Base-by-base conservation (phyloP, 2,329 filamentous ascomycete genomes). In the Bipolaris victoriae region DNA sequence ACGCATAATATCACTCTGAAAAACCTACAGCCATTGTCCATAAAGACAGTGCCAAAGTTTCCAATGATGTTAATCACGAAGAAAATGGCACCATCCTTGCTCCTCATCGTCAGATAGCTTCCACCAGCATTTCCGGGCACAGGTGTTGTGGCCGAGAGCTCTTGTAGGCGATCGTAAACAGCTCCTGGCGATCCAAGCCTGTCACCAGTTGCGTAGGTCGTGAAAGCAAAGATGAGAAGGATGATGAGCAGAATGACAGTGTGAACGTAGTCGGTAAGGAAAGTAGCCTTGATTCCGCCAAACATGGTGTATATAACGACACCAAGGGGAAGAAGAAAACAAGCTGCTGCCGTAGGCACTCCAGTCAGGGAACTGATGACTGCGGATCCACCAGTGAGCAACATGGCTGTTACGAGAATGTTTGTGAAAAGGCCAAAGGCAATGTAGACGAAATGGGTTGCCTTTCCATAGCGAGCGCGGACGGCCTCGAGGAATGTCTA, bases 41-140 rank as follows among this genome's bases (percentile, higher is more conserved):
- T 82, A 79, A 96, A 96, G 2, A 95, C 90, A 0, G 90, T 92
- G 2, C 81, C 89, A 55, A 93, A 95, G 77, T 92, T 93, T 33
- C 91, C 91, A 44, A 93, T 88, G 37, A 91, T 88, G 77, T 96
- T 96, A 78, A 96, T 96, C 24, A 96, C 87, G 74, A 96, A 96
- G 81, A 96, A 96, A 49, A 95, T 91, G 35, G 86, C 90, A 2
- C 92, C 92, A 64, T 94, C 88, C 54, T 84, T 85, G 3, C 89
- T 92, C 56, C 84, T 82, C 91, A 97, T 95, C 0, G 92, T 96
- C n/a, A 97, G 79, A 66, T 96, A 97, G 71, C 88, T 92, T 24
- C 92, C 92, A 5, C 69, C 73, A 0, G 87, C 83, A 72, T 96
- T 96, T 3, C 92, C 92, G 0, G 84, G 83, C 1, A 96, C 89